phyloP scores from a whole-genome alignment of 441 rosid genomes.

The Isatis lusitanica region DNA sequence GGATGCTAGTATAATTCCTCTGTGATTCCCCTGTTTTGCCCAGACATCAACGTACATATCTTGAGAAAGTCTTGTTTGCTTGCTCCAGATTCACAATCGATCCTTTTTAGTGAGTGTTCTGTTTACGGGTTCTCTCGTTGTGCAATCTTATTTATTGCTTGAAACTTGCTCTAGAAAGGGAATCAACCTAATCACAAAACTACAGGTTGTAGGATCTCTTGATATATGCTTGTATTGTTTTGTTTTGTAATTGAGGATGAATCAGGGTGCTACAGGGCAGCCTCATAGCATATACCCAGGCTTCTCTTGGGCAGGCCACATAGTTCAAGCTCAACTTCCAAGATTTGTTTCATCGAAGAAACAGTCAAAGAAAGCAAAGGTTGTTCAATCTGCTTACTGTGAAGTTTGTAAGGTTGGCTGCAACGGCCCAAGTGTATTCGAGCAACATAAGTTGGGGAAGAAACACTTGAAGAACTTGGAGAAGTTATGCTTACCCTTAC shows the following conservation, averaged over 20 bases:
- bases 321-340: slow-evolving; percentile 27
- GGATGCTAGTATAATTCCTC: neutral
- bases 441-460: slow-evolving; percentile 53
- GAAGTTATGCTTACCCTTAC: slow-evolving; percentile 28
- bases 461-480: slow-evolving; percentile 54
- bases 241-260: neutral
- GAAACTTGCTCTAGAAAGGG: too few species aligned
- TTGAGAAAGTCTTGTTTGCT: neutral
- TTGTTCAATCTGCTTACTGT: slow-evolving; percentile 44
- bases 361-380: slow-evolving; percentile 41
- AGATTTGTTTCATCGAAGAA: slow-evolving; percentile 21
- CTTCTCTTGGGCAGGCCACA: slow-evolving; percentile 25
- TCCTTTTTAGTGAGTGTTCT: neutral
- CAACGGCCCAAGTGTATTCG: slow-evolving; percentile 47
- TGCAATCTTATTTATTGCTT: neutral
- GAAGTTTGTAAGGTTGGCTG: slow-evolving; percentile 51
- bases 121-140: neutral
- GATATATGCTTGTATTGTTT: neutral
- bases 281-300: slow-evolving; percentile 22
- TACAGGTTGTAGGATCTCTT: too few species aligned
- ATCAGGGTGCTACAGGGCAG: slow-evolving; percentile 30
- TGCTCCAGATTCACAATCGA: neutral
- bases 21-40: neutral
- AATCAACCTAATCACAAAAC: too few species aligned
- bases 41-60: neutral